These are phyloP conservation scores for Penicillium alfredii DNA, from an alignment of 495 filamentous ascomycete genomes.

Conservation along the genomic window DNA sequence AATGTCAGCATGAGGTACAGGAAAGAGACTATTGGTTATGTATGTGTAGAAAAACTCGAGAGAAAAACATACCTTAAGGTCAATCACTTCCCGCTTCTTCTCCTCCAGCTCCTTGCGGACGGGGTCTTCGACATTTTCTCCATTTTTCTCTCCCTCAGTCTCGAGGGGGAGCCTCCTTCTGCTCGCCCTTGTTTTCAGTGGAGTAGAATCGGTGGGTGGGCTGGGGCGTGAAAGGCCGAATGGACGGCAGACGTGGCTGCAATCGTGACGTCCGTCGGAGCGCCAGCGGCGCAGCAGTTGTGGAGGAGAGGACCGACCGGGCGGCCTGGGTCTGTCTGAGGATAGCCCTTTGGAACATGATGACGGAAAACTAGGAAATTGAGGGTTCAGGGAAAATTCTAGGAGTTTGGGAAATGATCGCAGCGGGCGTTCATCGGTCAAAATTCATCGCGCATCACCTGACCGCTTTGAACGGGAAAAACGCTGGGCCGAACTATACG, in stretches of 20 bases:
- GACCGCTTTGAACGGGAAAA: conserved; percentile 21
- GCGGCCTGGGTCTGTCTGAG: conserved; percentile 41
- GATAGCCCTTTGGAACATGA: conserved; percentile 43
- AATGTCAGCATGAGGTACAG: too few relatives aligned
- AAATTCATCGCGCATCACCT: conserved; percentile 25
- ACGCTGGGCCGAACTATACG: conserved; percentile 15
- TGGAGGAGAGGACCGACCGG: conserved; percentile 33
- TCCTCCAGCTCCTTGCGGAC: conserved; percentile 65
- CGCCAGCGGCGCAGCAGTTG: conserved; percentile 27
- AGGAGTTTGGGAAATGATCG: conserved; percentile 7
- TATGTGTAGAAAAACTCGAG: conserved; percentile 3
- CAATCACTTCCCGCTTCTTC: conserved; percentile 75
- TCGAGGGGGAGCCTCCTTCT: conserved; percentile 18
- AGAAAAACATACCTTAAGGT: conserved; percentile 66
- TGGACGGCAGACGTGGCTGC: conserved; percentile 28
- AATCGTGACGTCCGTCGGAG: conserved; percentile 36
- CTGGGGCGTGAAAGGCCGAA: conserved; percentile 28
- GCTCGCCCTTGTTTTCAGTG: conserved; percentile 30
- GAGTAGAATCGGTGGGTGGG: conserved; percentile 34
- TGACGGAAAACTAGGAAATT: conserved; percentile 12
- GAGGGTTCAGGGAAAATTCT: conserved; percentile 4
- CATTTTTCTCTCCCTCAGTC: conserved; percentile 27
- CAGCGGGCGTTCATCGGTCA: conserved; percentile 15
- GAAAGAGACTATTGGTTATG: too few relatives aligned
- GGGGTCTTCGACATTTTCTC: conserved; percentile 39